Evolutionary conservation across 2,329 filamentous ascomycete genomes (phyloP), one percentile per base, ranked within the genome.

Genomic region (Penicillium sp.): DNA sequence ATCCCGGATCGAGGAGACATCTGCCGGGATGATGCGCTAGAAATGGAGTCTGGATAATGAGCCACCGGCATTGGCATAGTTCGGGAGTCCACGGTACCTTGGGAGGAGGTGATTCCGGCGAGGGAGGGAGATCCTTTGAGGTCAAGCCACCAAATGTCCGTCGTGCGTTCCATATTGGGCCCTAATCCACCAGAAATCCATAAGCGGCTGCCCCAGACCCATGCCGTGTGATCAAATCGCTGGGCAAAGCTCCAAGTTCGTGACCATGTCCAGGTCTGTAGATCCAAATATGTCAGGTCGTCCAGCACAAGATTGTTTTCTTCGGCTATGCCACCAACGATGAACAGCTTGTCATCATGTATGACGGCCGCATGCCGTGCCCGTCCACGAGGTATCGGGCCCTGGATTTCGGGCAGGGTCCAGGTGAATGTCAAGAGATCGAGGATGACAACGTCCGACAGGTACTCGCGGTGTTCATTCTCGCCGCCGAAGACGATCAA

Each of bases 241-340:
- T 89, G 87, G 24, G 96, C 92, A 69, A 99, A 99, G 56, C 87
- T 89, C 94, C 94, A 99, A 38, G 90, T 87, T 52, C 90, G 86
- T 51, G 93, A 97, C 94, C 94, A 99, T 0, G 92, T 96, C 80
- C 90, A 96, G 2, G 94, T 97, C 77, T 95, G 96, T 43, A 99
- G 79, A 69, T 99, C 94, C 45, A 99, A 82, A 67, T 95, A 99
- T 76, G 91, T 96, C 46, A 99, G 90, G 68, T 99, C 94, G 69
- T 97, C 93, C 45, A 97, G 79, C 23, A 97, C 92, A 63, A 90
- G 87, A 67, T 90, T 96, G 61, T 94, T 91, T 61, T 93, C 88
- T 2, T 92, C 93, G 5, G 91, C 95, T 63, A 97, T 90, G n/a
- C 94, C 94, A 51, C 94, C 94, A 53, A 95, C 86, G 55, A 99